These are phyloP conservation scores for Dalechampia spathulata DNA, from an alignment of 441 rosid genomes.

Conservation along the genomic window DNA sequence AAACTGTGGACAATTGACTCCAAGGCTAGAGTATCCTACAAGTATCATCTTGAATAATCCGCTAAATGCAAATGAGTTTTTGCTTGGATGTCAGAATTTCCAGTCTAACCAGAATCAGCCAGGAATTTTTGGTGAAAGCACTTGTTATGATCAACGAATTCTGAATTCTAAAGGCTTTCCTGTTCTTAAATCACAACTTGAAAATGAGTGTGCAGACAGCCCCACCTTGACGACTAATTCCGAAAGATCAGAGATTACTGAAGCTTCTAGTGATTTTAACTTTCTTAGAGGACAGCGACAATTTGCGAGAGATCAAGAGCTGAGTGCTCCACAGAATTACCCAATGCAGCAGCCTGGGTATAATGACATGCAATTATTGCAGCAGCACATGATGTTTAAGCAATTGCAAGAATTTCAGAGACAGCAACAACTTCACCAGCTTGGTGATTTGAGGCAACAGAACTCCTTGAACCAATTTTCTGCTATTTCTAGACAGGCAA, in stretches of 20 bases:
- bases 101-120: slow-evolving; percentile 48
- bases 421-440: slow-evolving; percentile 41
- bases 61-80: slow-evolving; percentile 48
- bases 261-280: slow-evolving; percentile 52
- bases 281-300: slow-evolving; percentile 57
- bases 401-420: slow-evolving; percentile 57
- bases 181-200: slow-evolving; percentile 30
- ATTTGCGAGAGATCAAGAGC: slow-evolving; percentile 34
- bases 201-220: slow-evolving; percentile 25
- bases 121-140: slow-evolving; percentile 48
- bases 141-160: slow-evolving; percentile 43
- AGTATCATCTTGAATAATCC: slow-evolving; percentile 37
- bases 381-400: slow-evolving; percentile 52
- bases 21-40: slow-evolving; percentile 45
- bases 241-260: slow-evolving; percentile 44
- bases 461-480: slow-evolving; percentile 35
- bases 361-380: slow-evolving; percentile 59
- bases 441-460: slow-evolving; percentile 30
- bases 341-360: slow-evolving; percentile 49
- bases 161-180: slow-evolving; percentile 47
- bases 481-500: slow-evolving; percentile 24
- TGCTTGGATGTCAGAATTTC: slow-evolving; percentile 43
- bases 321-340: slow-evolving; percentile 34
- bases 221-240: slow-evolving; percentile 29
- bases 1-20: slow-evolving; percentile 42